Conservation (phyloP, 75 land plant genomes). For the Larix kaempferi region DNA sequence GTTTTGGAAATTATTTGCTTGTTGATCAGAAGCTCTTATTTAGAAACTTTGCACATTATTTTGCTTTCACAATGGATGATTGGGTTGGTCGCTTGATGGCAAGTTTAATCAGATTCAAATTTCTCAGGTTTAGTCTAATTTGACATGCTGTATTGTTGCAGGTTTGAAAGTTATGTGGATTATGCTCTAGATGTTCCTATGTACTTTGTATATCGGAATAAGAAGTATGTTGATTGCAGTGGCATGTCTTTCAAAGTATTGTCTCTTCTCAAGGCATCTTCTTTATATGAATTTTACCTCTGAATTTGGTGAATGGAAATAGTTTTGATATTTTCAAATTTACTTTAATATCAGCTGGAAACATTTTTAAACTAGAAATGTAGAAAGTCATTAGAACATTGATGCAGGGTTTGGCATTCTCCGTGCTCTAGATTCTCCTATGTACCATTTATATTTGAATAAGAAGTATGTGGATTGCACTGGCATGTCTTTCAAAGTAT, state of each 20-base stretch:
- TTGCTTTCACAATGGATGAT: neutral
- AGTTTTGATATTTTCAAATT: neutral
- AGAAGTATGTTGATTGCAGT: slow-evolving; percentile 86
- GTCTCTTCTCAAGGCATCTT: neutral
- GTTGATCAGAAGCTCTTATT: neutral
- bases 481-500: slow-evolving; percentile 88
- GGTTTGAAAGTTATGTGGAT: slow-evolving; percentile 96
- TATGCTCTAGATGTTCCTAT: slow-evolving; percentile 99
- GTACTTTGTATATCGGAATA: slow-evolving; percentile 95
- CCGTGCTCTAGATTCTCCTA: slow-evolving; percentile 75
- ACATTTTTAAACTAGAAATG: neutral
- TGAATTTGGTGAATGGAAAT: neutral
- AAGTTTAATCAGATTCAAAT: neutral
- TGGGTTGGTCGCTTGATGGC: too few species aligned
- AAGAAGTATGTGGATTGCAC: slow-evolving; percentile 87
- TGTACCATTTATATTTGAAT: slow-evolving; percentile 94
- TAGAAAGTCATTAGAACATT: neutral
- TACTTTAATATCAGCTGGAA: neutral
- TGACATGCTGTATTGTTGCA: slow-evolving; percentile 23
- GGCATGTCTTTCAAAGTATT: slow-evolving; percentile 90
- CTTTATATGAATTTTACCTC: neutral
- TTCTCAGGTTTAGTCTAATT: slow-evolving; percentile 6
- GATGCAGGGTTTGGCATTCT: neutral
- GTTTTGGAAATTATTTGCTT: neutral
- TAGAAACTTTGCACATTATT: neutral